Base-by-base conservation (phyloP, 768 basidiomycete species). In the Suillus bovinus region DNA sequence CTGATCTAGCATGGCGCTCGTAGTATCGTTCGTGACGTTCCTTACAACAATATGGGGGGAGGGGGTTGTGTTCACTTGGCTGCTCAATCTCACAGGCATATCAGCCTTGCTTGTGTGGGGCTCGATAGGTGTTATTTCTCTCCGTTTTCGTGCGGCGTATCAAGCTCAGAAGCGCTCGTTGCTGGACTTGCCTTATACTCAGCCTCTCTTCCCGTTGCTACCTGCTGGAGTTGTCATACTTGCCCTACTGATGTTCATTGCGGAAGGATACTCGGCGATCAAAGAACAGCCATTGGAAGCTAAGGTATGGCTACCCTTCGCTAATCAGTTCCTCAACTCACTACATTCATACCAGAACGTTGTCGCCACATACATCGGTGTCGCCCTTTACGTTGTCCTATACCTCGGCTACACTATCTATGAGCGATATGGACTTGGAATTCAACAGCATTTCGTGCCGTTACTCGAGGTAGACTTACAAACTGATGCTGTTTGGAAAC, bases 91-190 rank as follows among this genome's bases (percentile, higher is more conserved):
- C 58, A 85, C 84, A 9, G 87, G 88, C 46, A 84, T 90, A 50
- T 87, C 84, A 1, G 84, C 86, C 2, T 76, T 90, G 55, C 80
- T 90, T 62, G 86, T 87, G 46, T 90, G 89, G 88, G 82, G 80
- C 29, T 81, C 83, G 33, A 84, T 88, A 62, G 81, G 80, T 10
- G 20, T 77, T 36, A 84, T 84, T 38, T 84, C 81, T 5, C 69
- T 89, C 39, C 84, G 87, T 34, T 90, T 91, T 78, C 81, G 87
- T 27, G 67, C 70, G n/a, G 88, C 86, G 4, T 89, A 85, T 77
- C 72, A 69, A 49, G 80, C 79, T 0, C 86, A 86, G 55, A 82
- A 82, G 22, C 78, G 82, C 61, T 67, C 73, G 1, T 72, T 86
- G 10, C 71, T 74, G 2, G 86, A 88, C 69, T 72, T 88, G 20